Conservation (phyloP, 176 grass and related monocot genomes). For the Triticum timopheevii region DNA sequence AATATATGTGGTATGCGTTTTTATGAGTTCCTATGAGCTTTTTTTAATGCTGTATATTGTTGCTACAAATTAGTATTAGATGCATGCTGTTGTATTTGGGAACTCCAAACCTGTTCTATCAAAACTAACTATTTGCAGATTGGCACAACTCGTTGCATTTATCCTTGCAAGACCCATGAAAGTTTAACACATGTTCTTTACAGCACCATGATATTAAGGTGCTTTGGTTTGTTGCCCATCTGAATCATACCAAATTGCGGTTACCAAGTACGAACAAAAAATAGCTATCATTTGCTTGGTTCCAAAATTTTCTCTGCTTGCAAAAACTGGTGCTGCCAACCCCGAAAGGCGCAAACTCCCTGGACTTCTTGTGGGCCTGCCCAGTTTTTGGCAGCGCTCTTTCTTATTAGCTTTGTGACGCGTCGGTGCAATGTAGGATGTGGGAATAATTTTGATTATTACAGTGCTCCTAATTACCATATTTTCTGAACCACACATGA, state of each 20-base stretch:
- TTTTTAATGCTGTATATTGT: neutral
- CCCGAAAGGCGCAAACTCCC: neutral
- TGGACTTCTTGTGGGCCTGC: neutral
- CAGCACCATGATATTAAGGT: neutral
- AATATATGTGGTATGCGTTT: neutral
- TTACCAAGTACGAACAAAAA: neutral
- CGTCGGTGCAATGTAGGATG: neutral
- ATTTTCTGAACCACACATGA: neutral
- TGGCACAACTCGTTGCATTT: too few species aligned
- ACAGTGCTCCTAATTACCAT: neutral
- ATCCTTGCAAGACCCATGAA: neutral
- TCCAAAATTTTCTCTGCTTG: neutral
- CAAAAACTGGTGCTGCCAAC: neutral
- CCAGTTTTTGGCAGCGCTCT: neutral
- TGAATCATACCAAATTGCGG: neutral
- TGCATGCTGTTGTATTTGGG: neutral
- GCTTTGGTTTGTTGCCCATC: neutral
- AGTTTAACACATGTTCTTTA: neutral
- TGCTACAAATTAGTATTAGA: neutral
- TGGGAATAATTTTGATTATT: neutral
- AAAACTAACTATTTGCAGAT: conserved; percentile 21
- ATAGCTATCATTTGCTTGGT: neutral
- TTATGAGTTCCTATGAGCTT: neutral
- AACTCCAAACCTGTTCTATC: neutral
- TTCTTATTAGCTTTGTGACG: neutral